Evolutionary conservation across 768 basidiomycete species (phyloP).

Genomic region (Xanthoconium purpureum): DNA sequence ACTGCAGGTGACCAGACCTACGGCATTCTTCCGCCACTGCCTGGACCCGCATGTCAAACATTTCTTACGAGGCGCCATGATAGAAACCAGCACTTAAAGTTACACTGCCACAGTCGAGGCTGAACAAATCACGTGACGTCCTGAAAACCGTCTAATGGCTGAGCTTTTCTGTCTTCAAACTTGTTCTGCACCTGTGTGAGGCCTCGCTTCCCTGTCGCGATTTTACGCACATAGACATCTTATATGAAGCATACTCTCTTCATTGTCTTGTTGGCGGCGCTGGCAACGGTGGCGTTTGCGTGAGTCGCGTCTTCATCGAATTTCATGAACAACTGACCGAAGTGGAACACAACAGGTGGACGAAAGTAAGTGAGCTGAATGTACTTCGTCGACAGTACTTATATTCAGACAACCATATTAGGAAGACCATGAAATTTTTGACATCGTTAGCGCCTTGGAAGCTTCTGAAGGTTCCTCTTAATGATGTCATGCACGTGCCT

Average conservation of each 20-base stretch:
- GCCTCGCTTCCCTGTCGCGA: not conserved
- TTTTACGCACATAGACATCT: not conserved
- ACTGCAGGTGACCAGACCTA: constrained; percentile 79
- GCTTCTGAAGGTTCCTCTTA: constrained; percentile 63
- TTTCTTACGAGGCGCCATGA: constrained; percentile 56
- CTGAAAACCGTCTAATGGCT: too few relatives aligned
- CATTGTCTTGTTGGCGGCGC: constrained; percentile 47
- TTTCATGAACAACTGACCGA: not conserved
- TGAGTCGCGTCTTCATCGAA: constrained; percentile 37
- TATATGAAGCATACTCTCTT: constrained; percentile 51
- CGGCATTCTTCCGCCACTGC: constrained; percentile 85
- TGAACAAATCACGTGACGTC: constrained; percentile 12
- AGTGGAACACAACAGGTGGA: constrained; percentile 52
- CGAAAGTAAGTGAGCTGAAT: constrained; percentile 46
- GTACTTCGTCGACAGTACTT: constrained; percentile 1
- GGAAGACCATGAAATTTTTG: constrained; percentile 97
- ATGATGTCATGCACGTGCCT: not conserved
- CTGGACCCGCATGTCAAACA: constrained; percentile 81
- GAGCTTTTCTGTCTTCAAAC: too few relatives aligned
- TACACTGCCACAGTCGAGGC: not conserved
- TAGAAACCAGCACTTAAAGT: not conserved
- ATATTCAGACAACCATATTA: constrained; percentile 28
- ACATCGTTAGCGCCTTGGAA: constrained; percentile 81
- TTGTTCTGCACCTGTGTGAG: not conserved
- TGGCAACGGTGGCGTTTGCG: constrained; percentile 56